Evolutionary conservation across 192 early-diverging fungal genomes (phyloP).

Genomic region (Coemansia sp.): DNA sequence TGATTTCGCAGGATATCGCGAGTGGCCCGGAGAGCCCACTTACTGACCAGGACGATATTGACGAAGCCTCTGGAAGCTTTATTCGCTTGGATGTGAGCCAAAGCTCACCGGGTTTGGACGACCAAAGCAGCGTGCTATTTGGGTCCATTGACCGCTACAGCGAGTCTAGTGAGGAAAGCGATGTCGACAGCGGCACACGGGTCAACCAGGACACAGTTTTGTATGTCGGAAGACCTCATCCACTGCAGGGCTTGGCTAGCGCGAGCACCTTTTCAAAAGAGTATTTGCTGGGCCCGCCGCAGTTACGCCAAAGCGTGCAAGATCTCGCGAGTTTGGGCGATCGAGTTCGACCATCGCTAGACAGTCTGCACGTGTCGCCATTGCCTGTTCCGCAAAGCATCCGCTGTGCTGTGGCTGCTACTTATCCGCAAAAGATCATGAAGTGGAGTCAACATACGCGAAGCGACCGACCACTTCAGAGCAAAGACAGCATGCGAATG

Average conservation of each 20-base stretch:
- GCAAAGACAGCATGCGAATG: slow-evolving; percentile 40
- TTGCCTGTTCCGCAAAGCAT: slow-evolving; percentile 22
- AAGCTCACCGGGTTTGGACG: neutral
- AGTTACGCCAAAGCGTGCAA: slow-evolving; percentile 2
- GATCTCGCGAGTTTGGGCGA: neutral
- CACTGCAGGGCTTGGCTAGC: neutral
- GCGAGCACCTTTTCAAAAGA: neutral
- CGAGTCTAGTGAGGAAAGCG: slow-evolving; percentile 2
- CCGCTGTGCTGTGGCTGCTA: slow-evolving; percentile 14
- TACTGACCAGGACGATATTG: neutral
- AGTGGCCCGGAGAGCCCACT: slow-evolving; percentile 10
- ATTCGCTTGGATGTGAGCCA: neutral
- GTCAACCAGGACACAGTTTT: slow-evolving; percentile 39
- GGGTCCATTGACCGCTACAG: neutral
- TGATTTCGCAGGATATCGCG: slow-evolving; percentile 33
- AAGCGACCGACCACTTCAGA: slow-evolving; percentile 12
- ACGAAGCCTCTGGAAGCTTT: neutral
- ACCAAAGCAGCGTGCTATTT: neutral
- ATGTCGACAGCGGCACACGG: slow-evolving; percentile 17
- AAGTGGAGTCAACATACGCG: slow-evolving; percentile 39
- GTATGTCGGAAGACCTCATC: slow-evolving; percentile 35
- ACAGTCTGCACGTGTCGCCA: slow-evolving; percentile 18
- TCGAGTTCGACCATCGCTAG: neutral
- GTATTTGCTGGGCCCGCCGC: neutral
- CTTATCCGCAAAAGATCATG: slow-evolving; percentile 39